These are phyloP conservation scores for Trichoderma sp. DNA, from an alignment of 2,329 filamentous ascomycete genomes.

Conservation along the genomic window DNA sequence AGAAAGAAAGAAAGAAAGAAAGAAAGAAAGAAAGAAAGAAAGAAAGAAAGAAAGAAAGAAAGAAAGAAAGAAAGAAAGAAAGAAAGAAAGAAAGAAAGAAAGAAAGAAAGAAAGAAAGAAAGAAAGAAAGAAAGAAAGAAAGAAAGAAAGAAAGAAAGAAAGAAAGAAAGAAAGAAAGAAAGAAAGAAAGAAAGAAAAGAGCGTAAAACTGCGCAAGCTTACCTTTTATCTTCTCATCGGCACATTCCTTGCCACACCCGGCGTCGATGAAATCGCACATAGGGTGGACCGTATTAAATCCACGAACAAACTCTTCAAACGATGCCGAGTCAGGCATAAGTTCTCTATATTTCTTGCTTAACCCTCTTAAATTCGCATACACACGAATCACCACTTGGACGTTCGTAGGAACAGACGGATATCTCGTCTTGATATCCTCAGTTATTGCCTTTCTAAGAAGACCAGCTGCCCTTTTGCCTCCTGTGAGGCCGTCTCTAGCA, in stretches of 20 bases:
- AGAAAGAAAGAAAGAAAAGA: neutral
- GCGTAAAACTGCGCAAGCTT: neutral
- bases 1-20: neutral
- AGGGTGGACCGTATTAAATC: constrained; percentile 43
- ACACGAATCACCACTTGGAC: constrained; percentile 39
- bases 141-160: neutral
- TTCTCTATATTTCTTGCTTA: constrained; percentile 39
- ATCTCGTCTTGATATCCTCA: constrained; percentile 23
- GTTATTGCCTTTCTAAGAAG: constrained; percentile 33
- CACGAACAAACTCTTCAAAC: constrained; percentile 42
- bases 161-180: no score
- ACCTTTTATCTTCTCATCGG: constrained; percentile 47
- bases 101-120: neutral
- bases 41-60: neutral
- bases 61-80: neutral
- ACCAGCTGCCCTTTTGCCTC: constrained; percentile 36
- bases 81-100: neutral
- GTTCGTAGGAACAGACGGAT: constrained; percentile 26
- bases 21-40: neutral
- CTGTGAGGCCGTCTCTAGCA: constrained; percentile 34
- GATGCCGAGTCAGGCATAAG: constrained; percentile 32
- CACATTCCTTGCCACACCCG: constrained; percentile 46
- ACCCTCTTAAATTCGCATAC: constrained; percentile 42
- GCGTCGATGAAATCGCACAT: constrained; percentile 45
- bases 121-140: neutral